phyloP scores from a whole-genome alignment of 75 land plant genomes.

The Selaginella moellendorffii region DNA sequence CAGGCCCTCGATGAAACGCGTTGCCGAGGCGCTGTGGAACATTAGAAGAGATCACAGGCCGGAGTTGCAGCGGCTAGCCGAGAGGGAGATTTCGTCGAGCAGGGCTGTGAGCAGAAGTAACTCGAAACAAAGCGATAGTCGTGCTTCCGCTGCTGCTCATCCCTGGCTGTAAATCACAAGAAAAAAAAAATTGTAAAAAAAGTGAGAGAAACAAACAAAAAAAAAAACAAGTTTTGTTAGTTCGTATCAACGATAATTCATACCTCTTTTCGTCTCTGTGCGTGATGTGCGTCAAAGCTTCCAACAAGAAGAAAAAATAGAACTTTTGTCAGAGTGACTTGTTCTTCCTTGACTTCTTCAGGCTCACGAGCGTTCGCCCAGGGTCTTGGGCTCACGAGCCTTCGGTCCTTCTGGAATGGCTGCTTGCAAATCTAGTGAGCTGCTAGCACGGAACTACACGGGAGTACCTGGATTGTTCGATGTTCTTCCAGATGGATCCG shows the following conservation, averaged over 20 bases:
- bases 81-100: not conserved
- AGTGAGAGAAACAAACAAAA: no score
- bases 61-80: not conserved
- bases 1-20: conserved; percentile 69
- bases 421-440: not conserved
- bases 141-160: not conserved
- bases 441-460: not conserved
- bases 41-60: conserved; percentile 33
- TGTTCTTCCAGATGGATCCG: not conserved
- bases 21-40: conserved; percentile 50
- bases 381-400: no score
- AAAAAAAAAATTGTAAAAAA: no score
- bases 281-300: no score
- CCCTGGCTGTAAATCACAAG: not conserved
- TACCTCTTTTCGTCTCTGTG: no score
- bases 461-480: not conserved
- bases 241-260: no score
- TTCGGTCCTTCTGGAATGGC: no score
- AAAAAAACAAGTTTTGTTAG: no score
- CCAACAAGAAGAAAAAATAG: no score
- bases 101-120: not conserved
- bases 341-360: no score
- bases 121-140: not conserved
- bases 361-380: no score
- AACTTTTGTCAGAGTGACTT: no score